These are phyloP conservation scores for Pestalotiopsis sp. DNA, from an alignment of 2,329 filamentous ascomycete genomes.

Conservation along the genomic window DNA sequence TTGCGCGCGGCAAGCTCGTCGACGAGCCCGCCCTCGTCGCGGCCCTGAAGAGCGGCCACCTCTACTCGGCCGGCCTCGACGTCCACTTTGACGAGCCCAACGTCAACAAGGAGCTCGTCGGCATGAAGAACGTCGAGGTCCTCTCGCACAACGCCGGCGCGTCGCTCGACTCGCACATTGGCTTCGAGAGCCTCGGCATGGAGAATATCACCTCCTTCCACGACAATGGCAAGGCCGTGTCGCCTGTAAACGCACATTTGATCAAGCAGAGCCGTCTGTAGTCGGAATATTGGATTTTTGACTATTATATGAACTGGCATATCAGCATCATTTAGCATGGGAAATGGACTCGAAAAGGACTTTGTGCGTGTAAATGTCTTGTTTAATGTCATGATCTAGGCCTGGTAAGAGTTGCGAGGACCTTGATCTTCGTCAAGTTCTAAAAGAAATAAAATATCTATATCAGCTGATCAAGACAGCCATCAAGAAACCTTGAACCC, in stretches of 20 bases:
- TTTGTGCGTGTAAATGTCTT: background rate
- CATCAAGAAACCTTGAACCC: background rate
- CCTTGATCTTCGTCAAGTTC: too few species aligned
- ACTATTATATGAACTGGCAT: background rate
- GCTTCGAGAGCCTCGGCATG: constrained; percentile 11
- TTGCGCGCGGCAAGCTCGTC: constrained; percentile 11
- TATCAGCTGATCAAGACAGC: background rate
- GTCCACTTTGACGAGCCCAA: constrained; percentile 14
- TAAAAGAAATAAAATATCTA: too few species aligned
- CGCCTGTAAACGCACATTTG: constrained; percentile 11
- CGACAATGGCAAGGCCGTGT: constrained; percentile 9
- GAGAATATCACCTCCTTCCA: constrained; percentile 10
- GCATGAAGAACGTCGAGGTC: constrained; percentile 12
- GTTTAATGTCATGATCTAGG: background rate
- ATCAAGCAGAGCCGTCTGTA: constrained; percentile 10
- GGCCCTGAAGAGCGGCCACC: constrained; percentile 4
- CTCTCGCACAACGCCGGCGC: constrained; percentile 13
- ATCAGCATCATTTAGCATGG: background rate
- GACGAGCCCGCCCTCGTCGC: constrained; percentile 9
- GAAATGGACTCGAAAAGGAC: background rate
- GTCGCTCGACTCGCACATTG: constrained; percentile 12
- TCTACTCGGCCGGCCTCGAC: constrained; percentile 12
- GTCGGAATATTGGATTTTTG: background rate
- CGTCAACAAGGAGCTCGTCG: constrained; percentile 11
- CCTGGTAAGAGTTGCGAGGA: too few species aligned